Evolutionary conservation across 2,329 filamentous ascomycete genomes (phyloP).

Genomic region (Ceratocystis destructans): DNA sequence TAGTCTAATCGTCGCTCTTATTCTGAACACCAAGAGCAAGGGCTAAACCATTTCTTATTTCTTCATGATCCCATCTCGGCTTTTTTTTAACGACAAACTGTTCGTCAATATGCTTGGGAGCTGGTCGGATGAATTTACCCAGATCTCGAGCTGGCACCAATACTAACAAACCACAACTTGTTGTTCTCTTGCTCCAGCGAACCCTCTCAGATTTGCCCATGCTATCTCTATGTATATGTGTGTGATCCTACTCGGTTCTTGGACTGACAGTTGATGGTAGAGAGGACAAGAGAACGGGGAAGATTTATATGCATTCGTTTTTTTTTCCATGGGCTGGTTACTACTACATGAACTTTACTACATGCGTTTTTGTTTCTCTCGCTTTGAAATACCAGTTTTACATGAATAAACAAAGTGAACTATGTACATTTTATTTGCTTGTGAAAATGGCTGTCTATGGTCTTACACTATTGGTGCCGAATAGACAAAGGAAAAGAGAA

Average conservation of each 20-base stretch:
- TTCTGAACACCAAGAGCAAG: constrained; percentile 77
- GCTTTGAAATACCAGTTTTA: neutral
- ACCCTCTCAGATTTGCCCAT: no score
- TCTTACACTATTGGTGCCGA: neutral
- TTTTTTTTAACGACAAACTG: neutral
- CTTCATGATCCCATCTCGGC: neutral
- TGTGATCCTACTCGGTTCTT: neutral
- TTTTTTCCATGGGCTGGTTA: constrained; percentile 8
- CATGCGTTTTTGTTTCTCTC: neutral
- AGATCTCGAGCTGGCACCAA: neutral
- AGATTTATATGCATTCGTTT: constrained; percentile 2
- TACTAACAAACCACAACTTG: neutral
- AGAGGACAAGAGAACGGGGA: neutral
- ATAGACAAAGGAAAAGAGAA: neutral
- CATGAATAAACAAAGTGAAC: no score
- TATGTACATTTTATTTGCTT: neutral
- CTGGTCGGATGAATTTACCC: neutral
- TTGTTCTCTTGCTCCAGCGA: neutral
- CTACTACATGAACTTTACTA: constrained; percentile 9
- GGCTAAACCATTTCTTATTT: constrained; percentile 29
- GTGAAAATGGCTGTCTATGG: neutral
- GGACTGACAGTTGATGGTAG: neutral
- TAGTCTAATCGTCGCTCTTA: constrained; percentile 82
- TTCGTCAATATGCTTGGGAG: neutral
- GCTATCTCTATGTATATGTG: neutral